Evolutionary conservation across 345 rosid genomes (phyloP).

Genomic region (Populus tremula): DNA sequence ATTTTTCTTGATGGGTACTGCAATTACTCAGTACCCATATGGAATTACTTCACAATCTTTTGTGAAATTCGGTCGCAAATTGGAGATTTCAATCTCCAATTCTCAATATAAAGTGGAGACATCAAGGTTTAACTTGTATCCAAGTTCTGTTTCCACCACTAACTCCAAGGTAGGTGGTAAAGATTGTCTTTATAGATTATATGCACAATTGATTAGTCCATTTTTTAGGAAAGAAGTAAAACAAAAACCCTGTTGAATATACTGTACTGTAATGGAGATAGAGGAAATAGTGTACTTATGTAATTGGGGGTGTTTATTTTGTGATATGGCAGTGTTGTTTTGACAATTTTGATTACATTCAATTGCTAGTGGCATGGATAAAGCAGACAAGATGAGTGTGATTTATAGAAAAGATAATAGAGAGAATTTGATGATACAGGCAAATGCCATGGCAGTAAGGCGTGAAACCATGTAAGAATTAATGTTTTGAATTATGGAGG

Average conservation of each 20-base stretch:
- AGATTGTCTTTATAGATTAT: neutral
- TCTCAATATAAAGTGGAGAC: constrained; percentile 32
- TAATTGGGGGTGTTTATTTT: neutral
- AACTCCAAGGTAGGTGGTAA: constrained; percentile 41
- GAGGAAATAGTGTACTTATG: neutral
- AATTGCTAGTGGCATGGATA: neutral
- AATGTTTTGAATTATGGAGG: neutral
- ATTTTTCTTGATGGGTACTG: constrained; percentile 47
- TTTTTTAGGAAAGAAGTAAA: neutral
- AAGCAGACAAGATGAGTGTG: neutral
- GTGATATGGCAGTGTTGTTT: neutral
- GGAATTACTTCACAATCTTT: constrained; percentile 39
- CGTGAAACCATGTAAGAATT: neutral
- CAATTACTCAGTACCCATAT: constrained; percentile 32
- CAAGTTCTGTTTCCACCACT: constrained; percentile 23
- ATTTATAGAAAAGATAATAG: neutral
- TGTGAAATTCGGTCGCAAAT: constrained; percentile 29
- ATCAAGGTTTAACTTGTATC: constrained; percentile 32
- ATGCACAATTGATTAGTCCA: neutral
- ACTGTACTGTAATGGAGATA: neutral
- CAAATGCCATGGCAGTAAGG: neutral
- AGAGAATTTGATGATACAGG: neutral
- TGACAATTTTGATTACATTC: neutral
- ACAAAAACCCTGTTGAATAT: neutral
- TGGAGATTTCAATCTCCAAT: constrained; percentile 30